Evolutionary conservation across 148 eudicot genomes (phyloP).

Genomic region (Diospyros kaki): DNA sequence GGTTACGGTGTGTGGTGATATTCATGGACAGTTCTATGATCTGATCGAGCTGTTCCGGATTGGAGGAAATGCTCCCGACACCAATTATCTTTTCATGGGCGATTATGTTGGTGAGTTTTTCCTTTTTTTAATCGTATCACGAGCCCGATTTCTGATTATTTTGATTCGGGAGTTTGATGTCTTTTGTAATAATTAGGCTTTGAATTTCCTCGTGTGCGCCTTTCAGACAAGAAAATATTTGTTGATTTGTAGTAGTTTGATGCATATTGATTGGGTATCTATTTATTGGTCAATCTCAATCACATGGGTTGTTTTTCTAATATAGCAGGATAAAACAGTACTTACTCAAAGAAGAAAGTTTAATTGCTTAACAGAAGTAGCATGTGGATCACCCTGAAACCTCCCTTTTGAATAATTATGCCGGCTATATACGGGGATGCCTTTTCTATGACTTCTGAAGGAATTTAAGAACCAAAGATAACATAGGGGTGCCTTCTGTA

Average conservation of each 20-base stretch:
- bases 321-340: background rate
- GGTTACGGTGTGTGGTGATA: conserved; percentile 92
- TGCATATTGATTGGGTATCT: background rate
- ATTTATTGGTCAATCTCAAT: background rate
- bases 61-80: conserved; percentile 86
- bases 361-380: background rate
- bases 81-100: conserved; percentile 93
- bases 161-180: conserved; percentile 1
- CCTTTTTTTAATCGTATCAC: too few relatives aligned
- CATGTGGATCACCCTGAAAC: background rate
- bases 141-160: background rate
- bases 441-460: too few relatives aligned
- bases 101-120: conserved; percentile 80
- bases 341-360: background rate
- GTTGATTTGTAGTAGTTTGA: background rate
- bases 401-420: background rate
- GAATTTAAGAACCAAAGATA: too few relatives aligned
- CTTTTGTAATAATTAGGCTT: background rate
- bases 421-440: background rate
- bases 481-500: too few relatives aligned
- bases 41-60: conserved; percentile 87
- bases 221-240: background rate
- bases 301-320: background rate
- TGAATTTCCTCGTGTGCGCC: background rate
- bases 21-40: conserved; percentile 92